Conservation (phyloP, 140 eudicot genomes). For the Bidens hawaiensis region DNA sequence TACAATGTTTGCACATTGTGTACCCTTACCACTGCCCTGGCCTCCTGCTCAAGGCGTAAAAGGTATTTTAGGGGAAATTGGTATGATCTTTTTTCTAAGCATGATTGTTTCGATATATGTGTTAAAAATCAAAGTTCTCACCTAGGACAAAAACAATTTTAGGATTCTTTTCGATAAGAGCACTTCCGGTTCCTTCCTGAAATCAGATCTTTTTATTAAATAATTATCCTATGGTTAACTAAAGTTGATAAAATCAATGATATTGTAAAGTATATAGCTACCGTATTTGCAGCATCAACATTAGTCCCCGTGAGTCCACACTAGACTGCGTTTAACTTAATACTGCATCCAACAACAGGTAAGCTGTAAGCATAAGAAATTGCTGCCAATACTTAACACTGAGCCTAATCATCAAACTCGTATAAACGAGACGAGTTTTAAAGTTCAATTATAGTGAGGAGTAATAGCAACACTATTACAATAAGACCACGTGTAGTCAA, state of each 20-base stretch:
- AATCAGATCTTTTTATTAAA: not conserved
- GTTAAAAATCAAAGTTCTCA: constrained; percentile 20
- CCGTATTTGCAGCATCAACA: constrained; percentile 57
- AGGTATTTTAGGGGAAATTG: not conserved
- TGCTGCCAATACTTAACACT: not conserved
- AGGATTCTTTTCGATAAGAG: constrained; percentile 37
- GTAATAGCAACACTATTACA: not conserved
- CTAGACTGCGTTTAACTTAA: not conserved
- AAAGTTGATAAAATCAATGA: not conserved
- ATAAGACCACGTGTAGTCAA: too few relatives aligned
- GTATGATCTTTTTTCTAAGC: not conserved
- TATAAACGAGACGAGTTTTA: not conserved
- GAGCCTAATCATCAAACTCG: not conserved
- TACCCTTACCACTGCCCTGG: constrained; percentile 98
- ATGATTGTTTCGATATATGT: not conserved
- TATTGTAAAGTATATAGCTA: not conserved
- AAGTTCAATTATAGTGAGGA: not conserved
- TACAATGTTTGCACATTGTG: constrained; percentile 92
- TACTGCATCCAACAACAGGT: constrained; percentile 32
- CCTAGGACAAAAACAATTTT: constrained; percentile 72
- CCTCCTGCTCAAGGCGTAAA: constrained; percentile 60
- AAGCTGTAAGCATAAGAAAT: not conserved
- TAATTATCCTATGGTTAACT: not conserved
- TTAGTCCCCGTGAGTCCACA: constrained; percentile 49
- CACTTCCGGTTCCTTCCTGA: constrained; percentile 51